Percentiles rank a stretch among this genome's conserved stretches.
Evolutionary conservation across 1,284 basidiomycete genomes (phyloP).

Genomic region (Sphagnurus paluster): DNA sequence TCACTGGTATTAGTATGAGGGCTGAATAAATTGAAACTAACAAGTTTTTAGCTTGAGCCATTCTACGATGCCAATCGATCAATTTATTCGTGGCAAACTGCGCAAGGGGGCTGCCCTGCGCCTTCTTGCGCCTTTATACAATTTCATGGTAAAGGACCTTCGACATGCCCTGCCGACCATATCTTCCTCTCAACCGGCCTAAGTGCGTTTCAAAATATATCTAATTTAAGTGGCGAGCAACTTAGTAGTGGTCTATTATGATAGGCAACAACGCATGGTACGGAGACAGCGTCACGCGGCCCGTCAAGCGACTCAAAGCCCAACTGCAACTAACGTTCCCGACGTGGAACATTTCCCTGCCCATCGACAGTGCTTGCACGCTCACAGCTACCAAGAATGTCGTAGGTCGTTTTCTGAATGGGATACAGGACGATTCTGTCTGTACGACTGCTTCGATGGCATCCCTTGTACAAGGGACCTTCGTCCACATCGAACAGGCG

Average conservation of each 20-base stretch:
- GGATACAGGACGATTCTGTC: constrained; percentile 28
- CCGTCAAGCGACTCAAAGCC: constrained; percentile 35
- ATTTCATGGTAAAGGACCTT: constrained; percentile 40
- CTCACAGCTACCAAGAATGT: constrained; percentile 46
- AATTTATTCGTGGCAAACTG: constrained; percentile 38
- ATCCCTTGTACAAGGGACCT: constrained; percentile 31
- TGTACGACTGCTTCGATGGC: constrained; percentile 31
- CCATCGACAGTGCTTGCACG: constrained; percentile 35
- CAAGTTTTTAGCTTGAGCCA: constrained; percentile 28
- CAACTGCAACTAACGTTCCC: constrained; percentile 32
- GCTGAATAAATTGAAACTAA: background rate
- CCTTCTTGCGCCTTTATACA: constrained; percentile 43
- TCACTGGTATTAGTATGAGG: background rate
- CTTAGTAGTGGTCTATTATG: too few relatives aligned
- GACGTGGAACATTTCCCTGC: constrained; percentile 35
- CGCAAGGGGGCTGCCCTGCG: constrained; percentile 35
- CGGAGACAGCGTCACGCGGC: constrained; percentile 27
- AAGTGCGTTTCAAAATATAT: constrained; percentile 29
- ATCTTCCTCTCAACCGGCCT: constrained; percentile 46
- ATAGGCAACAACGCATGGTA: constrained; percentile 28
- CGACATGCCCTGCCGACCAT: constrained; percentile 35
- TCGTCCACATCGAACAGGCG: constrained; percentile 45
- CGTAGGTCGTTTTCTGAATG: constrained; percentile 42
- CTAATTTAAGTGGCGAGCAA: too few relatives aligned
- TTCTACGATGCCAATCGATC: constrained; percentile 37